Evolutionary conservation across 164 flowering plant species (phyloP), one percentile per base, ranked within the genome.

Genomic region (Protea cynaroides): DNA sequence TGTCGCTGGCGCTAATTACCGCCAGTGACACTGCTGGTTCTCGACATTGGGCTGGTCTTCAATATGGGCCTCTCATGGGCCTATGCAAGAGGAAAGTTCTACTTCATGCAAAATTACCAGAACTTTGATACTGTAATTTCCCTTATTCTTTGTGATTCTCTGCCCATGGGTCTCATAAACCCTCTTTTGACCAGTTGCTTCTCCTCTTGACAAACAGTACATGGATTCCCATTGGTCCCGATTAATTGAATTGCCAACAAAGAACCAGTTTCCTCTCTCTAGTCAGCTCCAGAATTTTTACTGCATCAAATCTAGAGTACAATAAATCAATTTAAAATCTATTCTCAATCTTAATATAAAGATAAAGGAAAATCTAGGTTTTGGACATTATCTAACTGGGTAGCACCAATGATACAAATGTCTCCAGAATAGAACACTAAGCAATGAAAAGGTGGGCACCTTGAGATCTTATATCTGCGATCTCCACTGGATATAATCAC

Each of bases 151-250:
- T 17, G 94, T 85, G 62, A 94, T 91, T 72, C 76, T 85, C 63
- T 96, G 65, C 15, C 93, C 83, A 66, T 72, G 96, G 9, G 87
- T 76, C 83, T 91, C 99, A 47, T 81, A 86, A 14, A 94, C 93
- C 61, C 72, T 79, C 74, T 66, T 91, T 7, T 91, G 96, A 77
- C 88, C 96, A 73, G 71, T 70, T 17, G 86, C 55, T 2, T 83
- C 93, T 69, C 84, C 81, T 80, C 83, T 75, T 66, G 92, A 65
- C 80, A 95, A 71, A 67, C 99, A 95, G 59, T 89, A 73, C 96
- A 95, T 81, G n/a, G 99, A 95, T 71, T 92, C 99, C 97, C 97
- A 91, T 67, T 92, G 99, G 61, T 95, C 92, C 61, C 97, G 77
- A 62, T 92, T 92, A 17, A 95, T 80, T 25, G 99, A 95, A 81